Conservation (phyloP, 805 yeast species). For the Brettanomyces naardenensis region DNA sequence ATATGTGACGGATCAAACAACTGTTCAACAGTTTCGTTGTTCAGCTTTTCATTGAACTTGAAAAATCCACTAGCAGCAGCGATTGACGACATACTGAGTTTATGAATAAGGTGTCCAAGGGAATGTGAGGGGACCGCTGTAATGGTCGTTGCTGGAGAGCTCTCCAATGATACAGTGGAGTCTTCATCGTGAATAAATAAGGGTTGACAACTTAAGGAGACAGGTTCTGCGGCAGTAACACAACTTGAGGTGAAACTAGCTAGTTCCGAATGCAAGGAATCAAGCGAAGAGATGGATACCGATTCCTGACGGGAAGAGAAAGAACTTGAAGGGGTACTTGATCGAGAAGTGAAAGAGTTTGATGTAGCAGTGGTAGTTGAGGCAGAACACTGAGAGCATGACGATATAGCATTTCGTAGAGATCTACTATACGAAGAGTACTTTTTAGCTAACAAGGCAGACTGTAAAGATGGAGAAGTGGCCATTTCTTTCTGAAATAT, state of each 20-base stretch:
- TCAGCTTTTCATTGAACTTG: background rate
- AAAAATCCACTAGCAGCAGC: background rate
- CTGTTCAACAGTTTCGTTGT: too few species aligned
- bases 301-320: background rate
- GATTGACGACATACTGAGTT: background rate
- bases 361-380: background rate
- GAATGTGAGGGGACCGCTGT: too few species aligned
- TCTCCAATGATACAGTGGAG: too few species aligned
- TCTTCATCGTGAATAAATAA: too few species aligned
- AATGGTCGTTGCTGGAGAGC: background rate
- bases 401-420: background rate
- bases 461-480: slow-evolving; percentile 1
- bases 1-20: too few species aligned
- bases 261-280: background rate
- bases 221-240: background rate
- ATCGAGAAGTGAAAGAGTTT: background rate
- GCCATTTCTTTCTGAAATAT: background rate
- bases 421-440: slow-evolving; percentile 3
- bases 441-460: background rate
- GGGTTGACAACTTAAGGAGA: background rate
- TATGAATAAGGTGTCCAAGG: background rate
- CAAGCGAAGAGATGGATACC: background rate
- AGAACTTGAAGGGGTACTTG: background rate
- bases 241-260: background rate
- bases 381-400: background rate